Evolutionary conservation across 108 stramenopile genomes (phyloP), one percentile per base, ranked within the genome.

Genomic region (Nitzschia putrida): DNA sequence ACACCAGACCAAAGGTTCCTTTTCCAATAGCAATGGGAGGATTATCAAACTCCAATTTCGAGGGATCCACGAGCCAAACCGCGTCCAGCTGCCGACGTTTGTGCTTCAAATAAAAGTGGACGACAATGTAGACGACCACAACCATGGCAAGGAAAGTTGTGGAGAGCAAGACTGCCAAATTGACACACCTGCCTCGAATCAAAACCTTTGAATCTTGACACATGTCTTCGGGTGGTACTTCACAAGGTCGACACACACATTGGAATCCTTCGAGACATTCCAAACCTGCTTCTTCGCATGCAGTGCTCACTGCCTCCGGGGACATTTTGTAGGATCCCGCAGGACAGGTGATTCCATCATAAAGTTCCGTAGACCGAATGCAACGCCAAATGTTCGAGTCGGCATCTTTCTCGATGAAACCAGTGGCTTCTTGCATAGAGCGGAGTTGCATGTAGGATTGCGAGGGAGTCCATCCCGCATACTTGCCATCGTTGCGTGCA

Each of bases 1-100:
- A 51, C 26, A 83, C 82, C 7, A 73, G 40, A 25, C 82, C 82
- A 65, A 83, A 83, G 16, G 82, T 73, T n/a, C 82, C 82, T 34
- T 69, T 64, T 39, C 82, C 82, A 22, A 83, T 55, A 20, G 77
- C 65, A 18, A 42, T 45, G 34, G 64, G 64, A 4, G 87, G 84
- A 49, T 81, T 66, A 37, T 61, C 50, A 44, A 85, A 88, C 14
- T 77, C 56, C n/a, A 88, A 45, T 22, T 88, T 80, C n/a, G 54
- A 44, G 24, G 68, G 60, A n/a, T 83, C 25, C 20, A 88, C 82
- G 34, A 44, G 34, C 84, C 84, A 88, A 12, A 84, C 53, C 11
- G 71, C 21, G 43, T 85, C 87, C 22, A 45, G 55, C 22, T 73
- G 67, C 20, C 66, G 63, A 11, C 64, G 66, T 53, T 58, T 74